Percentiles rank a stretch among this genome's conserved stretches.
Evolutionary conservation across 768 basidiomycete species (phyloP).

Genomic region (Chalciporus piperatus): DNA sequence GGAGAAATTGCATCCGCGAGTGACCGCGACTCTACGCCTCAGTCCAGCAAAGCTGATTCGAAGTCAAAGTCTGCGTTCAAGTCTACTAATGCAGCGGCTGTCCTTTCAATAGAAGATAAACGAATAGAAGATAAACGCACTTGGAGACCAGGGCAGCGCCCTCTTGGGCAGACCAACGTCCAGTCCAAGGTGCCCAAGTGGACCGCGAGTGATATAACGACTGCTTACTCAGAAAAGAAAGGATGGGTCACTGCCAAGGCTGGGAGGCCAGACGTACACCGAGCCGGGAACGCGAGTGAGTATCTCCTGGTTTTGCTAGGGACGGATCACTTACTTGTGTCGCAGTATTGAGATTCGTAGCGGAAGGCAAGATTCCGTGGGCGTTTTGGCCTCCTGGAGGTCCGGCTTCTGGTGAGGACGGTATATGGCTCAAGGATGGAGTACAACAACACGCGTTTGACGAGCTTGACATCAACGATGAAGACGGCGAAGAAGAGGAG

Average conservation of each 20-base stretch:
- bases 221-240: constrained; percentile 70
- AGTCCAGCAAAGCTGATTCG: neutral
- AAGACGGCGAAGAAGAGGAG: constrained; percentile 31
- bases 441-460: constrained; percentile 22
- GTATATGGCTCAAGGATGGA: constrained; percentile 57
- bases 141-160: constrained; percentile 56
- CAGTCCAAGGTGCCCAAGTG: constrained; percentile 38
- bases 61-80: constrained; percentile 3
- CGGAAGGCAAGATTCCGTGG: constrained; percentile 81
- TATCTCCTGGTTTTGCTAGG: constrained; percentile 11
- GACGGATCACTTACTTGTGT: neutral
- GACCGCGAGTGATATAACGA: constrained; percentile 87
- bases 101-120: constrained; percentile 50
- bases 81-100: constrained; percentile 13
- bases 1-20: neutral
- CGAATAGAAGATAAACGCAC: constrained; percentile 72
- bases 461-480: constrained; percentile 28
- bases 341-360: constrained; percentile 75
- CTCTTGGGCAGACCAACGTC: constrained; percentile 16
- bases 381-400: constrained; percentile 76
- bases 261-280: constrained; percentile 82
- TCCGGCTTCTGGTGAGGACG: constrained; percentile 34
- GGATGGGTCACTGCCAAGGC: constrained; percentile 91
- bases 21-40: neutral
- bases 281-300: constrained; percentile 88